phyloP scores from a whole-genome alignment of 2,329 filamentous ascomycete species.

The Penicillium expansum region DNA sequence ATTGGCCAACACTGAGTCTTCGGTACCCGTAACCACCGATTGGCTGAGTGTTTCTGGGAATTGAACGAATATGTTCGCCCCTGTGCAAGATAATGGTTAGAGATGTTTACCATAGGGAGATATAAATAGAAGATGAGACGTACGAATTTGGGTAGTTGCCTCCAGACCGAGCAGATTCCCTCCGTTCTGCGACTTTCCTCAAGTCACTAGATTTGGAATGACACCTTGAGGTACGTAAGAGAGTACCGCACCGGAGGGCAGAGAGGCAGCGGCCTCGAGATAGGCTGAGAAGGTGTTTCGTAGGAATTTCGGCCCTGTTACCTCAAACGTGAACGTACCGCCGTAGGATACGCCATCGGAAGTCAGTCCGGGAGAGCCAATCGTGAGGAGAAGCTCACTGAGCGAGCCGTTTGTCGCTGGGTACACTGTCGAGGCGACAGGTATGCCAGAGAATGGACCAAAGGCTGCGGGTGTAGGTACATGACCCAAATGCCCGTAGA shows the following conservation, averaged over 20 bases:
- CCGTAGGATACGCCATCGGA: background rate
- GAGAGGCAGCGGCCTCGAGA: background rate
- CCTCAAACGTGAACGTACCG: background rate
- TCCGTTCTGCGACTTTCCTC: background rate
- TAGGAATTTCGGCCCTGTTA: background rate
- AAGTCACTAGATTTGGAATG: background rate
- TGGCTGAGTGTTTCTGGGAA: background rate
- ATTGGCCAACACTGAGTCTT: background rate
- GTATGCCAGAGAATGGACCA: background rate
- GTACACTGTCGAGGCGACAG: background rate
- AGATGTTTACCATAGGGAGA: background rate
- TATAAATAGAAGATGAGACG: background rate
- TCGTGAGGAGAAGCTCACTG: background rate
- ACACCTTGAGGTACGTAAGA: background rate
- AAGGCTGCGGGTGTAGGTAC: background rate
- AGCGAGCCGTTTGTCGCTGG: background rate
- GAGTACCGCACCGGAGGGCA: background rate
- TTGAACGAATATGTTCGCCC: background rate
- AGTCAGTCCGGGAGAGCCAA: background rate
- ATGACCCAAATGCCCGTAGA: background rate
- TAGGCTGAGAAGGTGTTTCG: background rate
- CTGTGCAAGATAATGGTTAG: background rate
- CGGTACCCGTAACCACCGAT: background rate
- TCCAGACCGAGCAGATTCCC: background rate
- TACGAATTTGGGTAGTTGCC: background rate